These are phyloP conservation scores for Quercus cerris DNA, from an alignment of 306 rosid species.

Conservation along the genomic window DNA sequence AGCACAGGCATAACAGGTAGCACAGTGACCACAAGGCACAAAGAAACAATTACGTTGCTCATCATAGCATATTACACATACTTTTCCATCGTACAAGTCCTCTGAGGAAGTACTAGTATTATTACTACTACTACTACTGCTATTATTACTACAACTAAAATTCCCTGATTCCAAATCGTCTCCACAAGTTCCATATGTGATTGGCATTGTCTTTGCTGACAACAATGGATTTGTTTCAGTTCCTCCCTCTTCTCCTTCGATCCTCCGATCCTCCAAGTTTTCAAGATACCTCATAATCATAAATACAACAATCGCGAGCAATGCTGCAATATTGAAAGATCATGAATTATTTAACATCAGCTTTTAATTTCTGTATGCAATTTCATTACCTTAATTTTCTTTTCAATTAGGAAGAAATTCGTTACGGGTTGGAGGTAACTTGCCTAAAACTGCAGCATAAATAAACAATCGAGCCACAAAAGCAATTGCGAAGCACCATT, in stretches of 20 bases:
- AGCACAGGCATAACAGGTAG: constrained; percentile 41
- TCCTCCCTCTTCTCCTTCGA: not conserved
- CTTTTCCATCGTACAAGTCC: constrained; percentile 36
- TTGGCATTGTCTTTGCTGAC: constrained; percentile 6
- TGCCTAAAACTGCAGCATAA: constrained; percentile 21
- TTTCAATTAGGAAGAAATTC: not conserved
- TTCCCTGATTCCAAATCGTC: constrained; percentile 19
- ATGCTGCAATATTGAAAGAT: constrained; percentile 11
- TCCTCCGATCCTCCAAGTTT: not conserved
- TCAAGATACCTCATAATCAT: constrained; percentile 17
- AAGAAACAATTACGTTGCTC: constrained; percentile 36
- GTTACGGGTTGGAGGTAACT: not conserved
- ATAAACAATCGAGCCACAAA: constrained; percentile 13
- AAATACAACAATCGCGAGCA: constrained; percentile 8
- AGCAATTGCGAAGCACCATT: constrained; percentile 13
- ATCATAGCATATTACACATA: constrained; percentile 39
- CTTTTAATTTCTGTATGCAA: too few species aligned
- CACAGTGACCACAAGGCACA: constrained; percentile 47
- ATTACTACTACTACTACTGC: not conserved
- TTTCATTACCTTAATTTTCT: too few species aligned
- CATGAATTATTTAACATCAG: not conserved
- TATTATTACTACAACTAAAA: not conserved
- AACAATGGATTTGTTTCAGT: constrained; percentile 27
- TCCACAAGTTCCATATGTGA: constrained; percentile 27
- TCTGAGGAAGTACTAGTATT: constrained; percentile 5